Base-by-base conservation (phyloP, 2,329 filamentous ascomycete species). In the Colletotrichum zoysiae region DNA sequence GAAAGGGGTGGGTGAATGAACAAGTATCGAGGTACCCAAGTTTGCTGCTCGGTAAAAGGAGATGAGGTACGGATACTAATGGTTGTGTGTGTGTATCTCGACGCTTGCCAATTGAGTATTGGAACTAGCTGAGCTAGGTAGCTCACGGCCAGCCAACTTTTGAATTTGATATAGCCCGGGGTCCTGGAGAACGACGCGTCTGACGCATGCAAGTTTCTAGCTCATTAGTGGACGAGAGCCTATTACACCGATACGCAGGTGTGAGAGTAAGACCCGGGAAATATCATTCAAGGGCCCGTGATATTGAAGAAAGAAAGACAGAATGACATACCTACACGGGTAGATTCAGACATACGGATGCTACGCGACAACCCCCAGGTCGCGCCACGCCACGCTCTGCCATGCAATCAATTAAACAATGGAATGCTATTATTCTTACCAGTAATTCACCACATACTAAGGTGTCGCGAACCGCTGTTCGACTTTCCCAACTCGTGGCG, bases 351-450 rank as follows among this genome's bases (percentile, higher is more conserved):
- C 26, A 26, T 20, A 33, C 12, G 51, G 16, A 30, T 61, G 53
- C 50, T 33, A 64, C 44, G 53, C 53, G 67, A 56, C 46, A 11
- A 8, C 14, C 61, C 61, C 33, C 20, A 18, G 20, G 59, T 55
- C 53, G 61, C 50, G 50, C 38, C 65, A 42, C 44, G 53, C 44
- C 53, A 46, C 38, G 53, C 42, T 40, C 18, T 14, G 35, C 51
- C 53, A 53, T 66, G 67, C 67, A 66, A 66, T 67, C 44, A 67
- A 60, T 67, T 48, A 60, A 67, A 56, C 23, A 48, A 53, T 55
- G 44, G 53, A 65, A 51, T 53, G 61, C 33, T 48, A 53, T 23
- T n/a, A n/a, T n/a, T n/a, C n/a, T n/a, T n/a, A 35, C 38, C 42
- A 44, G 42, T 44, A 20, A 44, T 44, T 42, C 18, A 5, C 66